Evolutionary conservation across 345 rosid species (phyloP), one percentile per base, ranked within the genome.

Genomic region (Lumnitzera racemosa): DNA sequence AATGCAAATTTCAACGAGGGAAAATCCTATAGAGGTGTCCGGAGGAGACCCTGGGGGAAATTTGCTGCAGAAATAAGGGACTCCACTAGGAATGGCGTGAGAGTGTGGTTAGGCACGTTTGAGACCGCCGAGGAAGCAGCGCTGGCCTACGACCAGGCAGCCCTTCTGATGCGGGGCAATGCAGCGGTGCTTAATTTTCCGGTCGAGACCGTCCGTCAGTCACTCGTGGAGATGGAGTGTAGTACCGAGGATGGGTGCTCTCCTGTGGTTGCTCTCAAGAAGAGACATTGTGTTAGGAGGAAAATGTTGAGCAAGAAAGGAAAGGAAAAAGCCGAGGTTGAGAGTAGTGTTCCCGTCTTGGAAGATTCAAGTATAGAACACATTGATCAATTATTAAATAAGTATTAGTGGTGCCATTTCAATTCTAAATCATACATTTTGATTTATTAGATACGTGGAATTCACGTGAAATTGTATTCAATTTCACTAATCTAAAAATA

Each of bases 41-140:
- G 97, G 51, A 73, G 73, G 67, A 72, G 97, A 69, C 97, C 97
- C 6, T 90, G 97, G 97, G 97, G 96, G 14, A 90, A 83, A 73
- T 90, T 78, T 13, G 96, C 97, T 0, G 92, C 96, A 2, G 96
- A 90, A 83, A 90, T 90, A 64, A 79, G 96, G 0, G 96, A 90
- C 56, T 88, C 96, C 0, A 74, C 76, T 5, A 74, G 81, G 46
- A 88, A 76, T 3, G 92, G 97, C 12, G 87, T 77, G 20, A 77
- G 97, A 31, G 67, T 90, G 23, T 90, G 97, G 97, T 71, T 90
- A 2, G 97, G 97, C n/a, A 90, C 97, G 3, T 90, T 88, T 58
- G 82, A 80, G 72, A 83, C 91, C 1, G 97, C 96, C 0, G 97
- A 90, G 66, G 96, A 81, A 23, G 97, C 97, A 0, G 96, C 96